Base-by-base conservation (phyloP, 1,139 yeast genomes). In the Saccharomyces hybrid region DNA sequence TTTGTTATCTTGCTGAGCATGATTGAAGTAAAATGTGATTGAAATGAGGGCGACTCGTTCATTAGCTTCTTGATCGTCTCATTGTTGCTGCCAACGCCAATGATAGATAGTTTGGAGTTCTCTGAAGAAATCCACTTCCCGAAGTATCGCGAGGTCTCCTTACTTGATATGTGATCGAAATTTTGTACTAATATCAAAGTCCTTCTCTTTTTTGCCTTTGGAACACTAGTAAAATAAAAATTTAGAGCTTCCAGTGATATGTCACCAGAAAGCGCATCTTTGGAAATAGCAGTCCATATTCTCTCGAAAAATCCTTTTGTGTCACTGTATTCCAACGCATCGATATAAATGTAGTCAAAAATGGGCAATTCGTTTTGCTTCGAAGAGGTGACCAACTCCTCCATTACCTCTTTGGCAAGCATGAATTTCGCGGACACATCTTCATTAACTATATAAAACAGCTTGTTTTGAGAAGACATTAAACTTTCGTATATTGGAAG, bases 351-450 rank as follows among this genome's bases (percentile, higher is more conserved):
- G 64, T 78, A 88, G 48, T 82, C 79, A 66, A 90, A 88, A 11
- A 74, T 73, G n/a, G 74, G 71, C 38, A 84, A 62, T 50, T 76
- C 81, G 4, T 76, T 79, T 9, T 71, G 70, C 8, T 64, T 62
- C 7, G 72, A 71, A 5, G 74, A 65, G 31, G 70, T 78, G 56
- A 71, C 74, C 53, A 90, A 71, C 61, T 84, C 87, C n/a, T 78
- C 74, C 49, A 90, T 77, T 0, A 85, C 96, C 61, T 88, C 95
- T 52, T 93, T 72, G 4, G 89, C 82, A 0, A 96, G 88, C 1
- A 93, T 95, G 0, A 96, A 88, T 67, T 90, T 91, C 6, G 97
- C 96, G 6, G 91, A 87, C 2, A 96, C 97, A 0, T 96, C 96
- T 0, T 95, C 87, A 1, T 97, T 97, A 71, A 95, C 84, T 2